Evolutionary conservation across 1,284 basidiomycete species (phyloP), one percentile per base, ranked within the genome.

Genomic region (Sporisorium scitamineum): DNA sequence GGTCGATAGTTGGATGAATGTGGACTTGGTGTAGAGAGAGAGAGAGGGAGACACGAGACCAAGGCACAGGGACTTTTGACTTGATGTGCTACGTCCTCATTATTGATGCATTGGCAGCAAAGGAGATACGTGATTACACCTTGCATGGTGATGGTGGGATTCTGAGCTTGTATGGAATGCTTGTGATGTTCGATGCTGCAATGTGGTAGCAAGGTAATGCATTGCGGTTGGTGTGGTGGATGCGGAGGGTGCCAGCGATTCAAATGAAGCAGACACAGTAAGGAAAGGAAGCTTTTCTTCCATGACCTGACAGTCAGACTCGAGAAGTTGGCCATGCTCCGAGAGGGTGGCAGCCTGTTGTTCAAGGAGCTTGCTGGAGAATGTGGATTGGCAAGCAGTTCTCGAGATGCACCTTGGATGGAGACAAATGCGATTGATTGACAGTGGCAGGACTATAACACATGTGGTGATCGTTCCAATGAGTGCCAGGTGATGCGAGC

Each of bases 311-410:
- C 61, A 69, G 45, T 76, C 64, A n/a, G 60, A 61, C 45, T 80
- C 79, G 50, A 80, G 70, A n/a, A 39, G 51, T 2, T 66, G 57
- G 10, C 80, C 66, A 3, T 79, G 76, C 14, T 68, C 60, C 14
- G 74, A 70, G 7, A 81, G 74, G 14, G 77, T 70, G 41, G 68
- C 74, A 5, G 79, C 76, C 51, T 80, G 76, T 32, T 81, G 80
- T 54, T 81, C 78, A 24, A 80, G 74, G 9, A 81, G 56, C 52
- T 45, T 67, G 42, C 77, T 66, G 62, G 29, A 75, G 13, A 41
- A 67, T 64, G 39, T 69, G 57, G 5, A 58, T 55, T 7, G 70
- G 72, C 51, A 78, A 22, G 20, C 51, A 57, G n/a, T 72, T 65
- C 41, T 76, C 69, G 31, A 68, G 41, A 42, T 61, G 54, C 11